Percentiles rank a stretch among this genome's conserved stretches.
phyloP scores from a whole-genome alignment of 2,329 filamentous ascomycete species.

The Xylariaceae sp. region DNA sequence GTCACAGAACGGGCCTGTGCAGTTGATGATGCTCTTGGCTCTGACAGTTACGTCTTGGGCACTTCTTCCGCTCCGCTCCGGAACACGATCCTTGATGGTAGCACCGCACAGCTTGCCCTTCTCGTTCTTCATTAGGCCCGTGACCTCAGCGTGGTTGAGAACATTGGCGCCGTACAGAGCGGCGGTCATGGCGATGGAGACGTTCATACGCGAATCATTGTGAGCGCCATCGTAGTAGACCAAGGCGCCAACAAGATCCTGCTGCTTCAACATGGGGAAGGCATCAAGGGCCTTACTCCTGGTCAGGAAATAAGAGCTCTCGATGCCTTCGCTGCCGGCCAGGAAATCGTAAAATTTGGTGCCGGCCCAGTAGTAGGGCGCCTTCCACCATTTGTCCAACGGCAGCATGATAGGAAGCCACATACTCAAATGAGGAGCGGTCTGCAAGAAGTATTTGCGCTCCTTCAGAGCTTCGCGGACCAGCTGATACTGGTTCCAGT shows the following conservation, averaged over 20 bases:
- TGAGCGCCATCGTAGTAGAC: conserved; percentile 91
- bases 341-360: conserved; percentile 81
- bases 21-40: conserved; percentile 79
- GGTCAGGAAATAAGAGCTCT: conserved; percentile 82
- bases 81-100: conserved; percentile 61
- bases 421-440: conserved; percentile 63
- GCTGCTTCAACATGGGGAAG: conserved; percentile 81
- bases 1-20: conserved; percentile 82
- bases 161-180: conserved; percentile 80
- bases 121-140: conserved; percentile 64
- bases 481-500: conserved; percentile 65
- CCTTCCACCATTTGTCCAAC: conserved; percentile 69
- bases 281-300: conserved; percentile 79
- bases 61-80: conserved; percentile 55
- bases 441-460: conserved; percentile 67
- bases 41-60: conserved; percentile 60
- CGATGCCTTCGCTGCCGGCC: conserved; percentile 79
- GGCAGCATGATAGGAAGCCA: conserved; percentile 74
- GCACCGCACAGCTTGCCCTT: conserved; percentile 68
- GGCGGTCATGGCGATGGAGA: conserved; percentile 79
- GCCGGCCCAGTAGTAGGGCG: conserved; percentile 68
- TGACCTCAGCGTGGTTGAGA: conserved; percentile 78
- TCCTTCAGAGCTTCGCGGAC: conserved; percentile 68
- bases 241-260: conserved; percentile 69
- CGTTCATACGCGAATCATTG: conserved; percentile 90